Percentiles rank a stretch among this genome's conserved stretches.
phyloP scores from a whole-genome alignment of 805 yeast species.

The Saccharomycopsis guyanensis region DNA sequence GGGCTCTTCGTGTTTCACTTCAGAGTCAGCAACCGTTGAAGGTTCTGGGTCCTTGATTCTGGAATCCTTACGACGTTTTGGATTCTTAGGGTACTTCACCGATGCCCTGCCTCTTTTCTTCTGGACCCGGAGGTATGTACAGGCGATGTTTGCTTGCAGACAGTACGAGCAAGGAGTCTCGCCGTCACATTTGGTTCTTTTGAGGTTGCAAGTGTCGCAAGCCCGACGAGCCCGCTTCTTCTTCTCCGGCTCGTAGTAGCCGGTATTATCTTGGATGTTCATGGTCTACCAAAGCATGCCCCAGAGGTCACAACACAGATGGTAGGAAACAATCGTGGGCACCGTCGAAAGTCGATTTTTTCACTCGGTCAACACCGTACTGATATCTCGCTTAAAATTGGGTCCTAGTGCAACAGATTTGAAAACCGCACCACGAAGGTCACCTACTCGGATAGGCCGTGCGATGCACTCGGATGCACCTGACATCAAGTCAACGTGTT shows the following conservation, averaged over 20 bases:
- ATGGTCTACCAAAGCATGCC: too few species aligned
- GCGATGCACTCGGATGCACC: too few species aligned
- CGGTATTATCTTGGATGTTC: too few species aligned
- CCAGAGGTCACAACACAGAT: too few species aligned
- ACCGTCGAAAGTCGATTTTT: too few species aligned
- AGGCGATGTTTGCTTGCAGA: conserved; percentile 26
- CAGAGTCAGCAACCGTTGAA: background rate
- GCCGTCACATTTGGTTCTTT: conserved; percentile 43
- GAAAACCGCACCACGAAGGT: too few species aligned
- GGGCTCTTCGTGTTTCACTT: background rate
- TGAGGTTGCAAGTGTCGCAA: conserved; percentile 40
- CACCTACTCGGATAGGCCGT: too few species aligned
- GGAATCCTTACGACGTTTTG: conserved; percentile 23
- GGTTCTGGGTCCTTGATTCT: background rate
- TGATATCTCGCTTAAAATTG: too few species aligned
- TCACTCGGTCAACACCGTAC: too few species aligned
- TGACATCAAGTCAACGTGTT: too few species aligned
- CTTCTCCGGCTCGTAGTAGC: conserved; percentile 6
- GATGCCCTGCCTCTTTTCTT: conserved; percentile 42
- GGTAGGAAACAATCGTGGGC: too few species aligned
- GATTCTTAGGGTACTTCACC: conserved; percentile 33
- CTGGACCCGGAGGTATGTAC: conserved; percentile 37
- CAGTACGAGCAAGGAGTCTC: conserved; percentile 39
- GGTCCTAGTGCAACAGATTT: too few species aligned
- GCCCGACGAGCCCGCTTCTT: conserved; percentile 31